Percentiles rank a stretch among this genome's conserved stretches.
These are phyloP conservation scores for Lactarius quietus DNA, from an alignment of 768 basidiomycete genomes.

Conservation along the genomic window DNA sequence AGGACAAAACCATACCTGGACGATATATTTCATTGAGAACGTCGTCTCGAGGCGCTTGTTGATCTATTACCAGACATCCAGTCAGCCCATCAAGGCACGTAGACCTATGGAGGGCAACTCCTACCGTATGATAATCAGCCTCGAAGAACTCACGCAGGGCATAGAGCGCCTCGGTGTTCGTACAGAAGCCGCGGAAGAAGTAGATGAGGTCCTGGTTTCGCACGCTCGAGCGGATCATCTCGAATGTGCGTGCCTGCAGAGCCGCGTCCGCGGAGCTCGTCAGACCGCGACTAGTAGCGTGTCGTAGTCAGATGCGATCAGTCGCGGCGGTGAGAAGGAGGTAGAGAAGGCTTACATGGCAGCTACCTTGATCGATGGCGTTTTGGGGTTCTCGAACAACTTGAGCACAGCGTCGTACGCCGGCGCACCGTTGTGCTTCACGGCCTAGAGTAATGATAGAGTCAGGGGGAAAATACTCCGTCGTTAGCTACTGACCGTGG, in stretches of 20 bases:
- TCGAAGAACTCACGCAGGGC: constrained; percentile 59
- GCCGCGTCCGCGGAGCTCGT: constrained; percentile 52
- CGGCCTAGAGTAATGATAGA: constrained; percentile 44
- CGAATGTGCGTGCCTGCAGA: constrained; percentile 60
- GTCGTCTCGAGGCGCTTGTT: constrained; percentile 22
- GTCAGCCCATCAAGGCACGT: background rate
- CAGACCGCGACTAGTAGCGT: constrained; percentile 52
- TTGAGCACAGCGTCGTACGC: constrained; percentile 73
- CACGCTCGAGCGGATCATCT: constrained; percentile 51
- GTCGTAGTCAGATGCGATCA: constrained; percentile 11
- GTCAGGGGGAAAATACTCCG: background rate
- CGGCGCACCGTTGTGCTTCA: constrained; percentile 63
- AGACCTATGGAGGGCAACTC: constrained; percentile 27
- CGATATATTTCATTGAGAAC: constrained; percentile 15
- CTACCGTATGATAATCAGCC: constrained; percentile 61
- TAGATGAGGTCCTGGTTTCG: constrained; percentile 60
- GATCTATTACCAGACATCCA: background rate
- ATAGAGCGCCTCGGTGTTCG: constrained; percentile 55
- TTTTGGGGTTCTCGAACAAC: constrained; percentile 68
- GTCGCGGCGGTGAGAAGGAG: background rate
- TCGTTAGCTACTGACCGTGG: constrained; percentile 39
- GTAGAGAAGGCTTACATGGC: constrained; percentile 51
- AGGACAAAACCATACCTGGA: constrained; percentile 5
- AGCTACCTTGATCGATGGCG: constrained; percentile 66
- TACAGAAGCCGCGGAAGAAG: constrained; percentile 57